Evolutionary conservation across 2,329 filamentous ascomycete species (phyloP), one percentile per base, ranked within the genome.

Genomic region (Lasiodiplodia gonubiensis): DNA sequence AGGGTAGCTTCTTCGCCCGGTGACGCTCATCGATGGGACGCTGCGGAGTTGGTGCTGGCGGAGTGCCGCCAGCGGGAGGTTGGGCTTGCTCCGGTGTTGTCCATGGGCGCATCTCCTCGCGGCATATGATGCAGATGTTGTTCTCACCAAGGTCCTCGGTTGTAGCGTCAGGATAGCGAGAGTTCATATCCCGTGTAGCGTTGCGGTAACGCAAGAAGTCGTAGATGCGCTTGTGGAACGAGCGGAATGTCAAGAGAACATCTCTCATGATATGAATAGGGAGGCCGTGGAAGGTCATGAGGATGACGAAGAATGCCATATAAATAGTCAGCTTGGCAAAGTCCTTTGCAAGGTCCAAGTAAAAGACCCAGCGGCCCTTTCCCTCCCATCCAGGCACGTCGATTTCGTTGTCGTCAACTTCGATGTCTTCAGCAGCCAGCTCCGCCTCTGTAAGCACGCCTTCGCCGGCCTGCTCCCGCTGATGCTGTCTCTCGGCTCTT

Each of bases 221-320:
- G 70, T 89, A 86, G n/a, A 98, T 88, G 12, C 94, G 87, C 80
- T 95, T 96, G 69, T 92, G 86, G 78, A 99, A 97, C 2, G 94
- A 97, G 63, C 94, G 88, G 61, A 94, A 90, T 0, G 95, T 98
- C 81, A 99, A 88, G 80, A 97, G 97, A 25, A 98, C 88, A 77
- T 99, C 95, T 66, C 95, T 87, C 82, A 99, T 91, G 68, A 99
- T 98, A 76, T 99, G 95, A 69, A 99, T 96, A 0, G 95, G 95
- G 35, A 99, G 84, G 12, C 94, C 95, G 77, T 97, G 97, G 83
- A 98, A 98, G 30, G 89, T 90, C 74, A 97, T 89, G 21, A 98
- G 89, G 72, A 99, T 94, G 70, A 90, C 88, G 80, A 99, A 99
- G 84, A 99, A 99, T 8, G 90, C 88, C 39, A 94, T 83, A 75